phyloP scores from a whole-genome alignment of 768 basidiomycete genomes.

The Amanita fuliginea region DNA sequence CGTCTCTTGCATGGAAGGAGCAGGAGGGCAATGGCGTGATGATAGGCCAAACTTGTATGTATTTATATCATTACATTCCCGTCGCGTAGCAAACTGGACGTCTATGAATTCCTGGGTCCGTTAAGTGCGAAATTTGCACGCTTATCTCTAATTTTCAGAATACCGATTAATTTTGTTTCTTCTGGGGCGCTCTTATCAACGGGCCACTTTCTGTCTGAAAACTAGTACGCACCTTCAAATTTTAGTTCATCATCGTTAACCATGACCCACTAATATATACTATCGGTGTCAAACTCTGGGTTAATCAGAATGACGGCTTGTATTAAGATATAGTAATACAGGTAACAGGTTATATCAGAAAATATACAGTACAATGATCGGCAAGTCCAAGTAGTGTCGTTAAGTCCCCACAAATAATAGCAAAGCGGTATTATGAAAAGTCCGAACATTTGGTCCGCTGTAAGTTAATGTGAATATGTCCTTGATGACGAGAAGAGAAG shows the following conservation, averaged over 20 bases:
- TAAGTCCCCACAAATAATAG: not conserved
- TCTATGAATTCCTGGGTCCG: too few relatives aligned
- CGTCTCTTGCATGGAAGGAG: not conserved
- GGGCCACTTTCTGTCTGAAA: not conserved
- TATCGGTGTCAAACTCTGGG: too few relatives aligned
- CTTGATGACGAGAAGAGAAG: not conserved
- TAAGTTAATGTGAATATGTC: not conserved
- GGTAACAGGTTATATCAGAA: constrained; percentile 2
- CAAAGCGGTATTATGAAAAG: not conserved
- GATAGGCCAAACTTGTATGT: not conserved
- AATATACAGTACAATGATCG: not conserved
- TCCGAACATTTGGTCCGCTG: not conserved
- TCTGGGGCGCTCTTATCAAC: too few relatives aligned
- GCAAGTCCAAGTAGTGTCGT: not conserved
- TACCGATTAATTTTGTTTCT: too few relatives aligned
- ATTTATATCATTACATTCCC: not conserved
- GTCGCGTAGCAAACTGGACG: too few relatives aligned
- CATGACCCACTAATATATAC: too few relatives aligned
- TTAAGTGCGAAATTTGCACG: too few relatives aligned
- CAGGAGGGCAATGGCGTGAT: not conserved
- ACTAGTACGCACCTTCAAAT: too few relatives aligned
- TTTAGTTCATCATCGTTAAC: not conserved
- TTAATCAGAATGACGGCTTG: not conserved
- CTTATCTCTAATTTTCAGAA: too few relatives aligned
- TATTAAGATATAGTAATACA: not conserved